Conservation (phyloP, 805 yeast genomes). For the Wickerhamiella galacta region DNA sequence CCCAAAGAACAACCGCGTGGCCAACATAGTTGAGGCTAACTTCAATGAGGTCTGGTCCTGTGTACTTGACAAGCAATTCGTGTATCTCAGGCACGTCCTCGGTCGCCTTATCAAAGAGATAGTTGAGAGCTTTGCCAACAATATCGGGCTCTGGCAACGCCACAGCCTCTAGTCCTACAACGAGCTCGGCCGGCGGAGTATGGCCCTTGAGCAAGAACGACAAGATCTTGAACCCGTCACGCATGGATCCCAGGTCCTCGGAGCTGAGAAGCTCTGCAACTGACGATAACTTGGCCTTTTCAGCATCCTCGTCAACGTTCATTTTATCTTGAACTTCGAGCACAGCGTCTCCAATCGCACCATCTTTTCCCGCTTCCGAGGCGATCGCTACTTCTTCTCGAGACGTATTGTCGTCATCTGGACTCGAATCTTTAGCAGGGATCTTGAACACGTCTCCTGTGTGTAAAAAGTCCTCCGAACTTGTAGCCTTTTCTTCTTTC, state of each 20-base stretch:
- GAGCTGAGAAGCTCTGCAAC: constrained; percentile 11
- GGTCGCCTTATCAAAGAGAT: constrained; percentile 8
- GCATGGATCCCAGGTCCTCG: constrained; percentile 8
- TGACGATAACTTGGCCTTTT: constrained; percentile 9
- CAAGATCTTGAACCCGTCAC: constrained; percentile 10
- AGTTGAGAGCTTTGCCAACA: constrained; percentile 9
- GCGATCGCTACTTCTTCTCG: no score
- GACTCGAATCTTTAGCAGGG: neutral
- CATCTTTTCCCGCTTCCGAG: constrained; percentile 1
- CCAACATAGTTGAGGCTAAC: constrained; percentile 10
- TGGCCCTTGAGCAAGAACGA: constrained; percentile 9
- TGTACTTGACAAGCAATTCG: constrained; percentile 6
- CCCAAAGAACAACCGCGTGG: constrained; percentile 7
- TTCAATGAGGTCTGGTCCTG: constrained; percentile 9
- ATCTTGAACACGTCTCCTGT: neutral
- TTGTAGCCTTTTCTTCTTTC: neutral
- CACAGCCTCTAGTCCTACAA: constrained; percentile 8
- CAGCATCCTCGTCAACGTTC: constrained; percentile 2
- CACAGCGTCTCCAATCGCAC: constrained; percentile 4
- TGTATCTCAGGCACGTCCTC: constrained; percentile 6
- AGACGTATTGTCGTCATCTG: no score
- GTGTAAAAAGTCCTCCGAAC: no score
- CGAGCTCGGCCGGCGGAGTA: constrained; percentile 8
- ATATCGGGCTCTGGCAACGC: constrained; percentile 12
- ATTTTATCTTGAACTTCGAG: constrained; percentile 2